Evolutionary conservation across 345 rosid genomes (phyloP).

Genomic region (Pelargonium nanum): DNA sequence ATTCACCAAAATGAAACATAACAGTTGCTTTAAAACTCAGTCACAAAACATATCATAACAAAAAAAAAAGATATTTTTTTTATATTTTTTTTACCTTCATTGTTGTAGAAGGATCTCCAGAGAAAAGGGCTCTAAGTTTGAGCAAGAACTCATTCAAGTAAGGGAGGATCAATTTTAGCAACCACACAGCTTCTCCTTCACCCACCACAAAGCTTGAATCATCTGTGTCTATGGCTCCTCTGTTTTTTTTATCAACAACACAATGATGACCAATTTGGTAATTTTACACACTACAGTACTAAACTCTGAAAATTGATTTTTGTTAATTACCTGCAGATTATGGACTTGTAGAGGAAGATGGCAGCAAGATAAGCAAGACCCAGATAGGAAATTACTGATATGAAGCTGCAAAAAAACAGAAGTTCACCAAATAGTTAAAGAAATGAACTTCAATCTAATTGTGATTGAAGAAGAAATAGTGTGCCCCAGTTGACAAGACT

Average conservation of each 20-base stretch:
- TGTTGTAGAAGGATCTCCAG: slow-evolving; percentile 85
- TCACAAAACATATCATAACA: no score
- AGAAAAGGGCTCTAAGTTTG: slow-evolving; percentile 64
- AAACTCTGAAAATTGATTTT: background rate
- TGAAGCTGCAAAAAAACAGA: slow-evolving; percentile 40
- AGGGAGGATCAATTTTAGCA: slow-evolving; percentile 58
- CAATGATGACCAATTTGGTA: background rate
- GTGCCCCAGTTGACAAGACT: no score
- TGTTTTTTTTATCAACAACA: background rate
- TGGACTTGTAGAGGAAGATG: slow-evolving; percentile 55
- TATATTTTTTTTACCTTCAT: slow-evolving; percentile 51
- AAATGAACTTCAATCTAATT: background rate
- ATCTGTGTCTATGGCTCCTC: slow-evolving; percentile 44
- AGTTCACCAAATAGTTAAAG: background rate
- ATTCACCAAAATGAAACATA: no score
- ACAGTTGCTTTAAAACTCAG: no score
- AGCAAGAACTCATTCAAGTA: slow-evolving; percentile 67
- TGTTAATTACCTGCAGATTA: slow-evolving; percentile 61
- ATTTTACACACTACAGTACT: background rate
- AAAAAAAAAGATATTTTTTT: background rate
- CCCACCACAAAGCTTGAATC: slow-evolving; percentile 47
- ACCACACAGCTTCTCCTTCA: slow-evolving; percentile 72
- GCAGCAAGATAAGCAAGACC: slow-evolving; percentile 67
- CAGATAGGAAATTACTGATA: slow-evolving; percentile 68
- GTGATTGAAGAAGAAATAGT: background rate